Conservation (phyloP, 345 rosid species). For the Citrus mangshanensis region DNA sequence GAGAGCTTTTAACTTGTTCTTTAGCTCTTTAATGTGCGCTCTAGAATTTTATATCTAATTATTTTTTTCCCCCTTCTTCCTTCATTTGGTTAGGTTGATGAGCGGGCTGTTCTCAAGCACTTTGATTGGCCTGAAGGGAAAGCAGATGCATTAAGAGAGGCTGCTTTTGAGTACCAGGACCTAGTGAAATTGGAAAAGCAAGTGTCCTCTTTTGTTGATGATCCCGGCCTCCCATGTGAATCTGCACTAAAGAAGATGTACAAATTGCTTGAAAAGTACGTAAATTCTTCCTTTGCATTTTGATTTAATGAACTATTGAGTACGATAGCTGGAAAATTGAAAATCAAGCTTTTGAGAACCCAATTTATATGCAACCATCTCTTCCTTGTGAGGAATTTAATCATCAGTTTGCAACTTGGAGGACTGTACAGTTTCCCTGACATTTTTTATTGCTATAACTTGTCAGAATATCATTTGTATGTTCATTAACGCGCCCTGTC, state of each 20-base stretch:
- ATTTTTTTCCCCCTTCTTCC: not conserved
- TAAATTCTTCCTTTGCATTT: constrained; percentile 11
- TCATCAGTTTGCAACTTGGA: not conserved
- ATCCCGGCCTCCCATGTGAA: constrained; percentile 79
- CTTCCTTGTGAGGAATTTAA: not conserved
- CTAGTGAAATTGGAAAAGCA: constrained; percentile 84
- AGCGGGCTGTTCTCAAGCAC: constrained; percentile 96
- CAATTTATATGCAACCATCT: not conserved
- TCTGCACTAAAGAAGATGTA: constrained; percentile 92
- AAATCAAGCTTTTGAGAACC: constrained; percentile 3
- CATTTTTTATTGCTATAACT: not conserved
- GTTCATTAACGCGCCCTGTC: not conserved
- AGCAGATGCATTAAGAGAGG: constrained; percentile 95
- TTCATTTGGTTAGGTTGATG: constrained; percentile 67
- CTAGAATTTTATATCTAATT: not conserved
- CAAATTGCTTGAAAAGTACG: constrained; percentile 93
- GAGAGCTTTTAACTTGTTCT: not conserved
- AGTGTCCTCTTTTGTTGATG: constrained; percentile 72
- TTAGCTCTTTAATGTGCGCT: not conserved
- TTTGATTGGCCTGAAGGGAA: constrained; percentile 99
- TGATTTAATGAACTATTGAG: not conserved
- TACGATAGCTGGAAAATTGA: not conserved
- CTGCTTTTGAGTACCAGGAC: constrained; percentile 97
- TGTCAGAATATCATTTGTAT: not conserved
- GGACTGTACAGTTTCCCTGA: not conserved